Evolutionary conservation across 805 yeast species (phyloP), one percentile per base, ranked within the genome.

Genomic region (Maudiozyma bulderi): DNA sequence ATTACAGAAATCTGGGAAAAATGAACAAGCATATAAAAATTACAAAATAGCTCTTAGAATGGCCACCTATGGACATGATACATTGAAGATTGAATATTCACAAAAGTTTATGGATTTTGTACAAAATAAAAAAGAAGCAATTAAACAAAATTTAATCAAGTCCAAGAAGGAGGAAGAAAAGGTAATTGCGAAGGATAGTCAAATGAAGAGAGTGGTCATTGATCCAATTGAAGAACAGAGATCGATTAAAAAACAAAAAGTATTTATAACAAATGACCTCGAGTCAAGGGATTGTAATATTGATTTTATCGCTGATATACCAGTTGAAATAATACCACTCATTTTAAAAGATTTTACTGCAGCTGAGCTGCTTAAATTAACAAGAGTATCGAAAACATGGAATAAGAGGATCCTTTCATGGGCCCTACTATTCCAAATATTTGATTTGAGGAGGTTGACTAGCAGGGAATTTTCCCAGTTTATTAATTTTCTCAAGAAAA

Each of bases 301-400:
- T 3, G 64, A 62, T 51, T 52, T 57, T n/a, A 44, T 60, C 3
- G 37, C 35, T 3, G 33, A 37, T 7, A 43, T 65, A 9, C 69
- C 69, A 1, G 7, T 50, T 0, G 69, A 65, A 50, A 26, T 65
- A n/a, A n/a, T 58, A 6, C 54, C 57, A 5, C 13, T 33, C 5
- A 52, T 65, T 10, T 47, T 65, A 9, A 14, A 38, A 20, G 44
- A 52, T 11, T 54, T 64, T 6, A 43, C 51, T 6, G 40, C 58
- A 6, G 54, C 43, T 33, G 63, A 64, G 14, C 40, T 63, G 6
- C 31, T 57, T 11, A 47, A 44, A n/a, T 49, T 57, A 28, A 40
- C 50, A 29, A 32, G 46, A 6, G 63, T 61, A 1, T 55, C 58
- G 38, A 61, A 54, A 43, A 26, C 40, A 3, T 64, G 67, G 65